phyloP scores from a whole-genome alignment of 768 basidiomycete genomes.

The Calocera viscosa region DNA sequence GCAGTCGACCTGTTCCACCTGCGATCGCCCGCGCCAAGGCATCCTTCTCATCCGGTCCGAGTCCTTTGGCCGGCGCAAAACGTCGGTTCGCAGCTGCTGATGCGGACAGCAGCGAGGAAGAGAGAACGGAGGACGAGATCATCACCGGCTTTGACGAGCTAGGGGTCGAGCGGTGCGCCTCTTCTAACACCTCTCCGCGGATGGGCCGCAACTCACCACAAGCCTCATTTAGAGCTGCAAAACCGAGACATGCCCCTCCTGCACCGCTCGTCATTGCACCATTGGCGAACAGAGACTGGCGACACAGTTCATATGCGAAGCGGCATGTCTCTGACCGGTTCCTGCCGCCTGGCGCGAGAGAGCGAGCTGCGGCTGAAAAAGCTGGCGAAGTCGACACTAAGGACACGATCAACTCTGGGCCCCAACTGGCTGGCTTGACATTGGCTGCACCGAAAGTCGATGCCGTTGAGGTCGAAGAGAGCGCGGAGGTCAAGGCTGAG shows the following conservation, averaged over 20 bases:
- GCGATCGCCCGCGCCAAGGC: slow-evolving; percentile 1
- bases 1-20: slow-evolving; percentile 19
- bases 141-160: slow-evolving; percentile 61
- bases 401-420: slow-evolving; percentile 66
- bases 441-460: slow-evolving; percentile 41
- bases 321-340: slow-evolving; percentile 45
- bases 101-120: slow-evolving; percentile 31
- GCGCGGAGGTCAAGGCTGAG: slow-evolving; percentile 20
- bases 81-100: slow-evolving; percentile 20
- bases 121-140: slow-evolving; percentile 47
- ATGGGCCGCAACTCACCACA: slow-evolving; percentile 67
- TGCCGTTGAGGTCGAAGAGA: slow-evolving; percentile 25
- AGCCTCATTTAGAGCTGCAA: slow-evolving; percentile 24
- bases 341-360: slow-evolving; percentile 48
- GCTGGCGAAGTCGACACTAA: slow-evolving; percentile 65
- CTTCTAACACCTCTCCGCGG: slow-evolving; percentile 13
- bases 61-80: slow-evolving; percentile 19
- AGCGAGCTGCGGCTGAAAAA: slow-evolving; percentile 48
- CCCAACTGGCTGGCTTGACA: slow-evolving; percentile 57
- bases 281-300: slow-evolving; percentile 82
- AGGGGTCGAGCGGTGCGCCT: slow-evolving; percentile 78
- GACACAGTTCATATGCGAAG: slow-evolving; percentile 50
- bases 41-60: neutral
- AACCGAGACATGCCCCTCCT: neutral
- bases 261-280: slow-evolving; percentile 73